Evolutionary conservation across 306 rosid species (phyloP).

Genomic region (Vachellia pachyceras): DNA sequence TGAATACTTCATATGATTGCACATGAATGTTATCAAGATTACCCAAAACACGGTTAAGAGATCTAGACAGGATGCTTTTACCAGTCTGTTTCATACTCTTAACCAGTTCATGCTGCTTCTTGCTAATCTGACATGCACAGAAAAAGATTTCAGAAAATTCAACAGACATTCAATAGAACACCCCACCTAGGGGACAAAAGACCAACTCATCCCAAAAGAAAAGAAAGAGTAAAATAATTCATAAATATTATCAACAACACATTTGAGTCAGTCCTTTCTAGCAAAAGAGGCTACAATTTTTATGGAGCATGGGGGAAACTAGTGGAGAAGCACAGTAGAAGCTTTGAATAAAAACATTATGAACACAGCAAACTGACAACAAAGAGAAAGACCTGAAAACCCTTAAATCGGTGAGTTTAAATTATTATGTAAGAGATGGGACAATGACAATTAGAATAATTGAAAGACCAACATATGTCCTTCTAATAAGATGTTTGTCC

Average conservation of each 20-base stretch:
- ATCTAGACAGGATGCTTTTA: conserved; percentile 73
- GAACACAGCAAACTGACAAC: conserved; percentile 10
- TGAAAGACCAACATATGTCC: conserved; percentile 3
- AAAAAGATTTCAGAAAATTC: conserved; percentile 42
- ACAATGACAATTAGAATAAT: not conserved
- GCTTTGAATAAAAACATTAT: not conserved
- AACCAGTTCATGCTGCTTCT: conserved; percentile 86
- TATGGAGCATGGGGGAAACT: not conserved
- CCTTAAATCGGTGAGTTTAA: not conserved
- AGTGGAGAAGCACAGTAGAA: conserved; percentile 7
- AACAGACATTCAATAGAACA: not conserved
- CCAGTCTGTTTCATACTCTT: conserved; percentile 91
- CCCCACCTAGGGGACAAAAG: not conserved
- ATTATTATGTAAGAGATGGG: not conserved
- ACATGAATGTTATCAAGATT: conserved; percentile 68
- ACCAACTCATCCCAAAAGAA: conserved; percentile 22
- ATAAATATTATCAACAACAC: not conserved
- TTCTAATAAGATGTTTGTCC: conserved; percentile 28
- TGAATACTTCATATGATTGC: conserved; percentile 81
- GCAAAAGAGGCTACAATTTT: not conserved
- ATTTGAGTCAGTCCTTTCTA: not conserved
- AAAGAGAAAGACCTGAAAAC: not conserved
- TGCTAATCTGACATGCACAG: conserved; percentile 76
- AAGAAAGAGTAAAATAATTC: conserved; percentile 6
- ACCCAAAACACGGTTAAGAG: conserved; percentile 90